Evolutionary conservation across 108 stramenopile genomes (phyloP).

Genomic region (Halocafeteria seosinensis): DNA sequence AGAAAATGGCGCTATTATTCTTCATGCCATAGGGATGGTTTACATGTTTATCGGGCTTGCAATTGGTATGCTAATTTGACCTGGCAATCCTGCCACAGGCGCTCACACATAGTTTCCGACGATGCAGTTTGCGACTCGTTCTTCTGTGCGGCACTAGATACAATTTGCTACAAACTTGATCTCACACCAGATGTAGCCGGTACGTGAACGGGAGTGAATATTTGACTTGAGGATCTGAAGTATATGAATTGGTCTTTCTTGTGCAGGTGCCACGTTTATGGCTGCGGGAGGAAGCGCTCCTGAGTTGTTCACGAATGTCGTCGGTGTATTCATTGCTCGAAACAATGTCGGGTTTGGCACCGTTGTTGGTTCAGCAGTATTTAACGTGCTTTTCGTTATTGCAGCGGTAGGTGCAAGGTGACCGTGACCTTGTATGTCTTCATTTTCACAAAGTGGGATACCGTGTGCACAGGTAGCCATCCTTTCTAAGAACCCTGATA

Average conservation of each 20-base stretch:
- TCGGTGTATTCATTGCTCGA: constrained; percentile 24
- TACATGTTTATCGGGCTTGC: constrained; percentile 23
- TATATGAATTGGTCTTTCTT: not conserved
- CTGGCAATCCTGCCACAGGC: not conserved
- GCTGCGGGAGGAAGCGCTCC: constrained; percentile 35
- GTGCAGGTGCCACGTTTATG: constrained; percentile 32
- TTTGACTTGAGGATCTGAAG: not conserved
- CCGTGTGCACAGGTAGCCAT: constrained; percentile 2
- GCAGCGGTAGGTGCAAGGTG: constrained; percentile 24
- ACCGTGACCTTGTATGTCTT: too few relatives aligned
- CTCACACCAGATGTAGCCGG: constrained; percentile 4
- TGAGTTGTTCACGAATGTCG: constrained; percentile 28
- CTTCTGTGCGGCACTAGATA: constrained; percentile 24
- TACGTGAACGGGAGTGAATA: not conserved
- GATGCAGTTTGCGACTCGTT: constrained; percentile 21
- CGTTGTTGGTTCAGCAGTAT: constrained; percentile 44
- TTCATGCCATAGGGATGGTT: constrained; percentile 14
- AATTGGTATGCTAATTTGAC: constrained; percentile 3
- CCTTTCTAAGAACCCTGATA: not conserved
- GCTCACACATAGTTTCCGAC: not conserved
- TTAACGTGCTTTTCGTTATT: constrained; percentile 47
- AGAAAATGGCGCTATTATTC: not conserved
- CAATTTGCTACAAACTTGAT: not conserved
- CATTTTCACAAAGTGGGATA: too few relatives aligned
- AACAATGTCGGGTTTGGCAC: constrained; percentile 40